Base-by-base conservation (phyloP, 2,329 filamentous ascomycete genomes). In the Alternaria incomplexa region DNA sequence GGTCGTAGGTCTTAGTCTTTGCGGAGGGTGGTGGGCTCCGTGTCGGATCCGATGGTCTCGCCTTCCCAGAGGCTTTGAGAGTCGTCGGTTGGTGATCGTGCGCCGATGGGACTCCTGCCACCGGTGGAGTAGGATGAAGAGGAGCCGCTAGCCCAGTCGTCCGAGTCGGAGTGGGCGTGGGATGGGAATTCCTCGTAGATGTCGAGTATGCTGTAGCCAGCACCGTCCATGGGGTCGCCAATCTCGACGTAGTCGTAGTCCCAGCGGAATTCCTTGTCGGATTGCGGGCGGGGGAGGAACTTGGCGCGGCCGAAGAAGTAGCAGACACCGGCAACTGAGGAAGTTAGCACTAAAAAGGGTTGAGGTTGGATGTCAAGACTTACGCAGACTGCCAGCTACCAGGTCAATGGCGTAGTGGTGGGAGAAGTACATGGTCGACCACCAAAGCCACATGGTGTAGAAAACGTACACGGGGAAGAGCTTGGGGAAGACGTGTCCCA, bases 351-450 rank as follows among this genome's bases (percentile, higher is more conserved):
- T n/a, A n/a, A n/a, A n/a, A n/a, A n/a, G n/a, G n/a, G n/a, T n/a
- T n/a, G n/a, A n/a, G n/a, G n/a, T n/a, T n/a, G n/a, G n/a, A n/a
- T n/a, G n/a, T n/a, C n/a, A n/a, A n/a, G n/a, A n/a, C 79, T 76
- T 77, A 81, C 79, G 81, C 54, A 97, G 84, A 77, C 91, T 93
- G 70, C 95, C 95, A 36, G 88, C 93, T 25, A 97, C 93, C 54
- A 98, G 85, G 79, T 98, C 95, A 44, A 98, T 91, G 30, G 94
- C 95, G 78, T 98, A 98, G 83, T 98, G 95, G 81, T 98, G 95
- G 75, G 93, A 96, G 56, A 98, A 88, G 78, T 98, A 97, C 93
- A 98, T 97, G 71, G 95, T 98, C 12, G 94, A 92, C 93, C 95
- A 98, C 92, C 93, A 97, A 74, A 97, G 90, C 95, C 95, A 97